Evolutionary conservation across 139 green algal genomes (phyloP).

Genomic region (Chlorella sp.): DNA sequence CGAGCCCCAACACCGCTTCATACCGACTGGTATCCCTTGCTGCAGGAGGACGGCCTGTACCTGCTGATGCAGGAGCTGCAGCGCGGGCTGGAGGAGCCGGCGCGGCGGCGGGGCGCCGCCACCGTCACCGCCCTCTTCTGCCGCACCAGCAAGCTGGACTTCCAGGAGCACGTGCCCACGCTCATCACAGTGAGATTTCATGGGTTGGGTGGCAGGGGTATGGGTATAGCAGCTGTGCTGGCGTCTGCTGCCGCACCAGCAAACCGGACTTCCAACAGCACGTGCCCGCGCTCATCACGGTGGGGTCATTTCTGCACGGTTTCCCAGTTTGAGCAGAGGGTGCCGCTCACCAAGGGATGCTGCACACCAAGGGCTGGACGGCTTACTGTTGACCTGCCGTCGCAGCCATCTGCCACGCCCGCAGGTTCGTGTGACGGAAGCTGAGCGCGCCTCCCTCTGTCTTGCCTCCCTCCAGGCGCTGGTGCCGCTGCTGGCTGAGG

Average conservation of each 20-base stretch:
- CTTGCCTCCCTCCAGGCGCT: constrained; percentile 53
- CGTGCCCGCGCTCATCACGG: constrained; percentile 66
- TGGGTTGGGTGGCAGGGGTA: background rate
- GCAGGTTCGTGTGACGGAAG: too few species aligned
- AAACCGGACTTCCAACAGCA: constrained; percentile 76
- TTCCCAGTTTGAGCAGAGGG: too few species aligned
- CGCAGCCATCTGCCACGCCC: too few species aligned
- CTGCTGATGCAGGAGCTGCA: constrained; percentile 78
- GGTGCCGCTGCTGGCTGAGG: constrained; percentile 68
- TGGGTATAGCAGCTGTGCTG: background rate
- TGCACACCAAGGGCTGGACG: too few species aligned
- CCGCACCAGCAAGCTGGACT: constrained; percentile 53
- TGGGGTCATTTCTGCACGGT: too few species aligned
- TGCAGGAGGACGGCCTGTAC: constrained; percentile 76
- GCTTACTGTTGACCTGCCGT: too few species aligned
- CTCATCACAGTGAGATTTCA: constrained; percentile 67
- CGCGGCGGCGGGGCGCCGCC: constrained; percentile 58
- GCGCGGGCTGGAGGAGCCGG: constrained; percentile 71
- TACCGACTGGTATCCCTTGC: background rate
- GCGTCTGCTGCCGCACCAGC: too few species aligned
- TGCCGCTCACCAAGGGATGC: too few species aligned
- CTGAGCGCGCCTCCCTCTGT: too few species aligned
- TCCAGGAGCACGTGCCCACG: constrained; percentile 70
- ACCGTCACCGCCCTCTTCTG: constrained; percentile 53
- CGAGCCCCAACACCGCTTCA: too few species aligned